These are phyloP conservation scores for Stagonosporopsis cucurbitacearum DNA, from an alignment of 2,329 filamentous ascomycete genomes.

Conservation along the genomic window DNA sequence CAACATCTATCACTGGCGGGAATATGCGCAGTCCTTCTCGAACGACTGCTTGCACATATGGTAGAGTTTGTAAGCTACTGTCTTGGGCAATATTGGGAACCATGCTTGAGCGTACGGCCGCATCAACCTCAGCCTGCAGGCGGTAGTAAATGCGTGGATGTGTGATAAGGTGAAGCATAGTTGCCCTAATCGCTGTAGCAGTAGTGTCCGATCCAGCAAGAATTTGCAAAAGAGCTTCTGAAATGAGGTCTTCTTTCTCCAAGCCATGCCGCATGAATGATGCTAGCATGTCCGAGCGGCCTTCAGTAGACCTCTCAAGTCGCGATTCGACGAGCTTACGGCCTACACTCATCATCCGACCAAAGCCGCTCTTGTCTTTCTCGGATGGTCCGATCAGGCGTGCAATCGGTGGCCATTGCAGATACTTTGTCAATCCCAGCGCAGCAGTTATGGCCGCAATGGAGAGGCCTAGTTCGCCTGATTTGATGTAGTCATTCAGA, in stretches of 20 bases:
- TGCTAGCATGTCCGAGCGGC: slow-evolving; percentile 60
- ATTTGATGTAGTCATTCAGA: slow-evolving; percentile 52
- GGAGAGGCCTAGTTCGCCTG: slow-evolving; percentile 44
- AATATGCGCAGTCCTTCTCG: slow-evolving; percentile 52
- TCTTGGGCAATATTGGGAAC: slow-evolving; percentile 54
- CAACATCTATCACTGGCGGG: slow-evolving; percentile 42
- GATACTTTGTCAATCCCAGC: slow-evolving; percentile 20
- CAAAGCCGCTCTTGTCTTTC: slow-evolving; percentile 41
- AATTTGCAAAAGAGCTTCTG: slow-evolving; percentile 54
- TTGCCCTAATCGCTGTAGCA: slow-evolving; percentile 61
- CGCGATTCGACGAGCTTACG: slow-evolving; percentile 29
- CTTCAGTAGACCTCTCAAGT: slow-evolving; percentile 47
- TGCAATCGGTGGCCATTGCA: slow-evolving; percentile 29
- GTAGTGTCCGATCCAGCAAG: slow-evolving; percentile 65
- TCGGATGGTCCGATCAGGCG: slow-evolving; percentile 31
- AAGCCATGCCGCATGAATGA: slow-evolving; percentile 58
- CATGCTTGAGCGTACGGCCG: slow-evolving; percentile 37
- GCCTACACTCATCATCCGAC: slow-evolving; percentile 30
- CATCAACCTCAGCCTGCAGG: slow-evolving; percentile 56
- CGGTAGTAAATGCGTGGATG: slow-evolving; percentile 53
- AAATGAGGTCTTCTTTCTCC: slow-evolving; percentile 46
- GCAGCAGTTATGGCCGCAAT: slow-evolving; percentile 11
- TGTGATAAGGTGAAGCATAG: slow-evolving; percentile 59
- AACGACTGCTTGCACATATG: slow-evolving; percentile 56
- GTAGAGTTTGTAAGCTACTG: slow-evolving; percentile 43